Base-by-base conservation (phyloP, 2,329 filamentous ascomycete genomes). In the Diplodia corticola region DNA sequence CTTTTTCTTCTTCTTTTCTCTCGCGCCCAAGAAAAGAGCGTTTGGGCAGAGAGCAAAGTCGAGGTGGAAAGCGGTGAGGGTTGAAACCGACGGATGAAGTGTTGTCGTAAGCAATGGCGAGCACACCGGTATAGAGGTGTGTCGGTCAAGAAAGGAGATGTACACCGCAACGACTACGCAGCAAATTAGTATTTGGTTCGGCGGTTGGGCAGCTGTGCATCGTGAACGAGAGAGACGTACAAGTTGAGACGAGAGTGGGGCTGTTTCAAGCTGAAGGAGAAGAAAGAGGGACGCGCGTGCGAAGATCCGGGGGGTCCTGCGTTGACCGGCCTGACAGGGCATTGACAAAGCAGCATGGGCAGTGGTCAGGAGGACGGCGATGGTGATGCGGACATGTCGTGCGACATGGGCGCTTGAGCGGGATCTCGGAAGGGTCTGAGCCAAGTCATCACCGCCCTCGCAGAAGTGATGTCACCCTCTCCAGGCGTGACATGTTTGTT, bases 151-250 rank as follows among this genome's bases (percentile, higher is more conserved):
- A 44, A 44, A 2, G 40, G 40, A 9, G n/a, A 44, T 17, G 40
- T n/a, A 44, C 40, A 44, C 40, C 40, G 40, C 40, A 44, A 44
- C 40, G 20, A 44, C 40, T 44, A n/a, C 40, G 17, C 40, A 44
- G 40, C 40, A 44, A n/a, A 7, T 44, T 44, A n/a, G n/a, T 44
- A n/a, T 44, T 44, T 44, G 37, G 15, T 44, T 44, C 17, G 15
- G 40, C 33, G 48, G 40, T 61, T 61, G 57, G 57, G 57, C 57
- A 61, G 57, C 57, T 6, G 40, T 44, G 57, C 57, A 61, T 28
- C 37, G 55, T 46, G 55, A 20, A 5, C 4, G 35, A 59, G 7
- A 37, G 48, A 15, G 17, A 61, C 57, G 22, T 20, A 61, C 57
- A n/a, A 35, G 33, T 49, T 49, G 30, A 61, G 57, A 49, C 24